Evolutionary conservation across 306 rosid species (phyloP), one percentile per base, ranked within the genome.

Genomic region (Fragaria nilgerrensis): DNA sequence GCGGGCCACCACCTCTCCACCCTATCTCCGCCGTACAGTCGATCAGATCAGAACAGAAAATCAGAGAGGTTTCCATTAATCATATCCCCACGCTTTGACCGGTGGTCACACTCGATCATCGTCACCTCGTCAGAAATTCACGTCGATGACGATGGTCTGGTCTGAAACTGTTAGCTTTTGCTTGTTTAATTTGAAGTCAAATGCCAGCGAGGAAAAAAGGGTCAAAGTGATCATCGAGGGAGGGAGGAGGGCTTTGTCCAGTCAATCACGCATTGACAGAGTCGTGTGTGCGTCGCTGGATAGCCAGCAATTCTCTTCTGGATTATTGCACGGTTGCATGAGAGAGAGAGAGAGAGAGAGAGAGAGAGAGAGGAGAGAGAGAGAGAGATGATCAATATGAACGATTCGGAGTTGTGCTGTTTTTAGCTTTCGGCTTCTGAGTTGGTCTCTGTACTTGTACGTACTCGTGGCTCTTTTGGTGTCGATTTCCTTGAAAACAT

Each of bases 241-340:
- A 56, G 64, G 13, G 12, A 7, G 43, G 37, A 8, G 59, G 74
- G 64, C 45, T 39, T 72, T 72, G 68, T 52, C 23, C 65, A 53
- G 79, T 80, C 83, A 74, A 44, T 43, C 70, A 80, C 75, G 78
- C 68, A 49, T 65, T 56, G 50, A 55, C 66, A 67, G 64, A 41
- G 55, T 72, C 55, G 52, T 23, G 1, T 23, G 65, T 9, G 72
- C 43, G 43, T 63, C 16, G 2, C 65, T 59, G 41, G 3, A 34
- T 17, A 20, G 44, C 45, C 45, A 36, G 23, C 39, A 64, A 6
- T 64, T 64, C 69, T 32, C 12, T 32, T 34, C n/a, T 16, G 68
- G 41, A 62, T 61, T 13, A 23, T 56, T 56, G 67, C 68, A 56
- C 53, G 39, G 15, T 56, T 56, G 67, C 68, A 56, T 41, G 39